Evolutionary conservation across 805 yeast species (phyloP), one percentile per base, ranked within the genome.

Genomic region (Isabelozyma gotoi): DNA sequence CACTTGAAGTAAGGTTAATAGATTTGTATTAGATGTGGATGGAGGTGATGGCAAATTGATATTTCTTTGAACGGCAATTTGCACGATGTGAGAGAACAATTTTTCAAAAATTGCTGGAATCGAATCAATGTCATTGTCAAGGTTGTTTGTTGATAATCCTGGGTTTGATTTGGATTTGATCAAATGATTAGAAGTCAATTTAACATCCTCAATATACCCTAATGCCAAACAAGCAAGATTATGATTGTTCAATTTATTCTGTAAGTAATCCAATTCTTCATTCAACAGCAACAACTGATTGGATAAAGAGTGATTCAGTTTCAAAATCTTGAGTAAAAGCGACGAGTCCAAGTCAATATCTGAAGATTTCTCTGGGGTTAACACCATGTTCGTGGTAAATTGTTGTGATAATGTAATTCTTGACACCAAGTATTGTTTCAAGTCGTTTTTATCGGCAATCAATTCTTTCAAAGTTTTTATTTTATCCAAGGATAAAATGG

Each of bases 201-300:
- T 62, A 11, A 71, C 63, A 52, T 70, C 76, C 47, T 75, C 77
- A 14, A 75, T 65, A 51, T 75, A 74, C 2, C 81, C 80, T 47
- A 76, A 57, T 12, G 71, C 71, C 37, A 74, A 63, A 24, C 77
- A 69, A 0, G 76, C 65, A 40, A 73, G 50, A 43, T 74, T 70
- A 50, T 76, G 81, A 47, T 67, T 65, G 42, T 59, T 63, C 40
- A 75, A 52, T 37, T 51, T 52, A 10, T 52, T 38, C 7, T 50
- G 52, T 35, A 68, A 55, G 2, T 44, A 47, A 11, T 62, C 67
- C 34, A 70, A 52, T 35, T 68, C 74, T 11, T 52, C 50, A 33
- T 55, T 50, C 8, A 56, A 51, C 8, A 47, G 41, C 18, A 53
- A 48, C 20, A 68, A 49, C 40, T 67, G 65, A 41, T 57, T 50